These are phyloP conservation scores for Jasminum sambac DNA, from an alignment of 257 asterid species.

Conservation along the genomic window DNA sequence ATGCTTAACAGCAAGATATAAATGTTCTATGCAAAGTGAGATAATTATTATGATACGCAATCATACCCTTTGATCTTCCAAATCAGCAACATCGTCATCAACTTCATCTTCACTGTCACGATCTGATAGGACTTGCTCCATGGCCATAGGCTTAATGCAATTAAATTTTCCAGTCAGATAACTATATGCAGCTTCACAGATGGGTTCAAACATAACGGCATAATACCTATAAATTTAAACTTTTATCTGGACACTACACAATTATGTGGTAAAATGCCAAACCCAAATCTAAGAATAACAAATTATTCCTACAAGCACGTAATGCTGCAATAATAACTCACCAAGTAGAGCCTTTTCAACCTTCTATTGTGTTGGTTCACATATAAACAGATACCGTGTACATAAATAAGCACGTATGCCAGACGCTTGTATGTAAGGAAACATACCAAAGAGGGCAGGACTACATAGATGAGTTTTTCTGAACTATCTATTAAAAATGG, in stretches of 20 bases:
- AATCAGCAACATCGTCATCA: slow-evolving; percentile 98
- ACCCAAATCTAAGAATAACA: slow-evolving; percentile 9
- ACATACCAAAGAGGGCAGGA: background rate
- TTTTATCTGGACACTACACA: background rate
- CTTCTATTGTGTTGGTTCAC: background rate
- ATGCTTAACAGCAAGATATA: slow-evolving; percentile 15
- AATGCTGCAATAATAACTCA: slow-evolving; percentile 8
- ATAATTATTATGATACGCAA: slow-evolving; percentile 22
- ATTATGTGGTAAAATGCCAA: background rate
- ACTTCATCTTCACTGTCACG: slow-evolving; percentile 99
- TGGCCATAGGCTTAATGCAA: slow-evolving; percentile 79
- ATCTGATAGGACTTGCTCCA: slow-evolving; percentile 94
- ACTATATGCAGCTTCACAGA: slow-evolving; percentile 16
- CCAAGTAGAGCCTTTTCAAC: background rate
- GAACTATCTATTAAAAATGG: background rate
- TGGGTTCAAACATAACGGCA: slow-evolving; percentile 1
- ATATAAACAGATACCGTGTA: background rate
- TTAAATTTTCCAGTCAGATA: slow-evolving; percentile 27
- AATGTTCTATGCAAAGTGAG: background rate
- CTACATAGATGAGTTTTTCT: background rate
- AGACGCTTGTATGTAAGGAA: background rate
- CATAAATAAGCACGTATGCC: background rate
- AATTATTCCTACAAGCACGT: background rate
- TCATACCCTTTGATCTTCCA: slow-evolving; percentile 95
- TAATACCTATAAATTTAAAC: background rate